Conservation (phyloP, 805 yeast genomes). For the Debaryomyces tyrocola region DNA sequence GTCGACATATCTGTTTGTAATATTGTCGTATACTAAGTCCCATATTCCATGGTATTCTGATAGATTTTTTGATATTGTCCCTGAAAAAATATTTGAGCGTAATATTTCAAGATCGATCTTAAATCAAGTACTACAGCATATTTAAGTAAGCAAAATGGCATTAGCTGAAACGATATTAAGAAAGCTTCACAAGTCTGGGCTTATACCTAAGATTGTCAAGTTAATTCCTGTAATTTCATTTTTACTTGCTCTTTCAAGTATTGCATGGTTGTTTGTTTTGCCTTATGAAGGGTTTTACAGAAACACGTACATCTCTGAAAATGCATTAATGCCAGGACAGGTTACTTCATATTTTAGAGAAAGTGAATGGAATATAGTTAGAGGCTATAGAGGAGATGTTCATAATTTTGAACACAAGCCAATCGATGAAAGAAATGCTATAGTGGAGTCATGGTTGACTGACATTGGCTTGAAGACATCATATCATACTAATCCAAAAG, state of each 20-base stretch:
- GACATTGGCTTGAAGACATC: slow-evolving; percentile 71
- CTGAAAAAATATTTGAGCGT: background rate
- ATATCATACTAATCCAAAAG: slow-evolving; percentile 38
- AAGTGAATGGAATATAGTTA: slow-evolving; percentile 86
- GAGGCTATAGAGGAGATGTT: slow-evolving; percentile 76
- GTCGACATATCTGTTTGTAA: slow-evolving; percentile 24
- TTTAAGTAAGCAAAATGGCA: slow-evolving; percentile 29
- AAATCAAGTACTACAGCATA: background rate
- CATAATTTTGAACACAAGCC: slow-evolving; percentile 33
- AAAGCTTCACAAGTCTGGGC: slow-evolving; percentile 38
- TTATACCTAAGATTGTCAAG: slow-evolving; percentile 35
- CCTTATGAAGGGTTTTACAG: slow-evolving; percentile 85
- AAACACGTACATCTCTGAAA: slow-evolving; percentile 85
- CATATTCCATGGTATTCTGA: background rate
- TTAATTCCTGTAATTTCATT: slow-evolving; percentile 34
- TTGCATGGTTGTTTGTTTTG: slow-evolving; percentile 52
- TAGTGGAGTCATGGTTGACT: slow-evolving; percentile 58
- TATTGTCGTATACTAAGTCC: background rate
- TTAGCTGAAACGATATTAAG: slow-evolving; percentile 43
- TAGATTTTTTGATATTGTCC: background rate
- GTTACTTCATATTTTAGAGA: slow-evolving; percentile 90
- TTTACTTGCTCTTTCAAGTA: slow-evolving; percentile 33
- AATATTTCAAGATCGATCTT: background rate
- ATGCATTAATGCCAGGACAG: slow-evolving; percentile 96
- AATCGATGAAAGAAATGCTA: slow-evolving; percentile 40